Evolutionary conservation across 768 basidiomycete genomes (phyloP).

Genomic region (Lactarius indigo): DNA sequence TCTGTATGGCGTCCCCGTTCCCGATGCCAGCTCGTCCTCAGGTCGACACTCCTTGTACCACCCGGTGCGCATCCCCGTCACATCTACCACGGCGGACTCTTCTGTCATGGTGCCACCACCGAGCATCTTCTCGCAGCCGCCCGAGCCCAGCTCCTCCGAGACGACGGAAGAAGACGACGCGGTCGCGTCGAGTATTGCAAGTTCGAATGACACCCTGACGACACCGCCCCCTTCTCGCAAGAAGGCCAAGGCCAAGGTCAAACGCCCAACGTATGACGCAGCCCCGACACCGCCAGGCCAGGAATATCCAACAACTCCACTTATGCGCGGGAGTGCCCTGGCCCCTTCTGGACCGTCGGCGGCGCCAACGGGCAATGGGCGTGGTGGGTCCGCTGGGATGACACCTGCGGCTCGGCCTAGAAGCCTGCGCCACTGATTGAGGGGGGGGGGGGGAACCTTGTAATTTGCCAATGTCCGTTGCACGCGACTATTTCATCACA

Average conservation of each 20-base stretch:
- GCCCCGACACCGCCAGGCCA: conserved; percentile 10
- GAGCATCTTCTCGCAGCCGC: conserved; percentile 23
- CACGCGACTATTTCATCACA: neutral
- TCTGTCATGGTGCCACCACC: conserved; percentile 19
- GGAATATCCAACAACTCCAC: conserved; percentile 22
- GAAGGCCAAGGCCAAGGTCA: conserved; percentile 5
- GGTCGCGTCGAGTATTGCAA: conserved; percentile 21
- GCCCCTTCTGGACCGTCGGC: conserved; percentile 10
- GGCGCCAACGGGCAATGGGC: neutral
- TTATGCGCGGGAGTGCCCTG: conserved; percentile 3
- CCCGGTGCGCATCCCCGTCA: conserved; percentile 8
- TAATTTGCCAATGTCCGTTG: neutral
- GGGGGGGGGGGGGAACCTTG: neutral
- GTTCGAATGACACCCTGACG: conserved; percentile 24
- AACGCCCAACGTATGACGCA: conserved; percentile 19
- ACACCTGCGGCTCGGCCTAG: conserved; percentile 20
- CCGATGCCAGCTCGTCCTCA: conserved; percentile 19
- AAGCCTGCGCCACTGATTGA: conserved; percentile 10
- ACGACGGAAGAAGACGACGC: conserved; percentile 23
- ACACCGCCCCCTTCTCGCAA: conserved; percentile 24
- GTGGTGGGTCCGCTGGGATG: conserved; percentile 20
- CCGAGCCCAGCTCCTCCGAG: conserved; percentile 17
- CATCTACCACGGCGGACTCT: conserved; percentile 16
- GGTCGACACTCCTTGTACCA: conserved; percentile 9
- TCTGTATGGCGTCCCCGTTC: conserved; percentile 17